A percentile compares a stretch with the other conserved stretches of the same genome.
phyloP scores from a whole-genome alignment of 768 basidiomycete species.

The Phanerochaete carnosa region DNA sequence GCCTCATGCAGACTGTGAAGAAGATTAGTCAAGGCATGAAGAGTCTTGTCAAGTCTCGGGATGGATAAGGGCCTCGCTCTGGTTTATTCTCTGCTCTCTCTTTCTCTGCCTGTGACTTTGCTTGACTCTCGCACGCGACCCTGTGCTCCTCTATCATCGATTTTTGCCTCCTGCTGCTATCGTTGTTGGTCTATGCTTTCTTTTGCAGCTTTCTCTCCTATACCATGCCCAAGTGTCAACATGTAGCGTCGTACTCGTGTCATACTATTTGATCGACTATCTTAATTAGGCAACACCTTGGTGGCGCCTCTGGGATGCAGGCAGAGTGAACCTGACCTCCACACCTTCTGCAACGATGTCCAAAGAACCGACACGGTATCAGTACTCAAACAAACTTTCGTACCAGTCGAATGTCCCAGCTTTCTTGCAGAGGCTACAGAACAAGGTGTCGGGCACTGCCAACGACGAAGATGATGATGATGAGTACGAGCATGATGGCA shows the following conservation, averaged over 20 bases:
- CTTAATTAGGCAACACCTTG: neutral
- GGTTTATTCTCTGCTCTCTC: neutral
- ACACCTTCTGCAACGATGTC: constrained; percentile 20
- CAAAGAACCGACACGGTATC: constrained; percentile 67
- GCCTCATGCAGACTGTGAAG: constrained; percentile 19
- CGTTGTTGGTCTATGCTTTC: neutral
- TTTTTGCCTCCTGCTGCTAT: neutral
- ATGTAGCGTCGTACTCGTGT: neutral
- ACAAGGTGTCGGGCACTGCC: constrained; percentile 52
- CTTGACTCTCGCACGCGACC: neutral
- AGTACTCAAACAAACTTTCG: constrained; percentile 67
- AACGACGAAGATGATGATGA: constrained; percentile 46
- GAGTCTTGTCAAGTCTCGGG: constrained; percentile 12
- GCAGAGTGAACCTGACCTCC: neutral
- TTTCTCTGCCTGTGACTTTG: neutral
- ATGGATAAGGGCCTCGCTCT: neutral
- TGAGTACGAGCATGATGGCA: constrained; percentile 54
- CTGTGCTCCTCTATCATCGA: neutral
- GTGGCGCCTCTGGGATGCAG: neutral
- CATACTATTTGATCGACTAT: neutral
- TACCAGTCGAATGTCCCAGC: constrained; percentile 60
- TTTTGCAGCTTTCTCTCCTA: neutral
- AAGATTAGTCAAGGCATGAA: constrained; percentile 23
- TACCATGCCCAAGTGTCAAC: neutral
- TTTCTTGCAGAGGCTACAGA: constrained; percentile 66